These are phyloP conservation scores for Colletotrichum camelliae DNA, from an alignment of 2,329 filamentous ascomycete genomes.

Conservation along the genomic window DNA sequence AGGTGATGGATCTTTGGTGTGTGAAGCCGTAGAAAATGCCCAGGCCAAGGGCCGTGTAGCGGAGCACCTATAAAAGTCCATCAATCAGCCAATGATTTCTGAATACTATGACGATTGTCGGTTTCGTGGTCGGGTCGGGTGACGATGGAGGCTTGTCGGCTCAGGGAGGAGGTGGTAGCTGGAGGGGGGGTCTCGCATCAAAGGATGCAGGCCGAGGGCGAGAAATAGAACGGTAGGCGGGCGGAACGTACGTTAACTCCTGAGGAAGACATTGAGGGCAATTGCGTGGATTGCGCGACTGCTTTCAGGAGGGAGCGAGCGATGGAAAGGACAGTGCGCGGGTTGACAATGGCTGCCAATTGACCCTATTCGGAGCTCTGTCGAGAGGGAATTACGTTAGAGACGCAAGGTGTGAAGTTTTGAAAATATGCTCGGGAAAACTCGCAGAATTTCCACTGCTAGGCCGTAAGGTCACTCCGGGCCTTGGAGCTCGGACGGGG, in stretches of 20 bases:
- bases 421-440: constrained; percentile 51
- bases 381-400: constrained; percentile 44
- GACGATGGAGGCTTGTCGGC: constrained; percentile 12
- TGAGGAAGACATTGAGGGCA: constrained; percentile 66
- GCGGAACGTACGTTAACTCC: constrained; percentile 68
- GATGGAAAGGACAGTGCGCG: constrained; percentile 36
- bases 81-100: constrained; percentile 30
- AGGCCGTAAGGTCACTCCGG: constrained; percentile 16
- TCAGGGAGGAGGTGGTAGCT: constrained; percentile 6
- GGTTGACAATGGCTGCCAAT: constrained; percentile 49
- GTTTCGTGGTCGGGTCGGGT: neutral
- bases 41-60: constrained; percentile 91
- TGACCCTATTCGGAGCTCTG: constrained; percentile 44
- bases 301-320: constrained; percentile 39
- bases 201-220: neutral
- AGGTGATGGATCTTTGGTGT: constrained; percentile 84
- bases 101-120: neutral
- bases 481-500: constrained; percentile 35
- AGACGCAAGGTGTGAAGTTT: constrained; percentile 43
- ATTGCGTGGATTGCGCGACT: constrained; percentile 48
- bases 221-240: constrained; percentile 10
- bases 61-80: constrained; percentile 75
- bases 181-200: neutral
- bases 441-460: constrained; percentile 48
- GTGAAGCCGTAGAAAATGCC: constrained; percentile 96